Evolutionary conservation across 306 rosid genomes (phyloP).

Genomic region (Cicer yamashitae): DNA sequence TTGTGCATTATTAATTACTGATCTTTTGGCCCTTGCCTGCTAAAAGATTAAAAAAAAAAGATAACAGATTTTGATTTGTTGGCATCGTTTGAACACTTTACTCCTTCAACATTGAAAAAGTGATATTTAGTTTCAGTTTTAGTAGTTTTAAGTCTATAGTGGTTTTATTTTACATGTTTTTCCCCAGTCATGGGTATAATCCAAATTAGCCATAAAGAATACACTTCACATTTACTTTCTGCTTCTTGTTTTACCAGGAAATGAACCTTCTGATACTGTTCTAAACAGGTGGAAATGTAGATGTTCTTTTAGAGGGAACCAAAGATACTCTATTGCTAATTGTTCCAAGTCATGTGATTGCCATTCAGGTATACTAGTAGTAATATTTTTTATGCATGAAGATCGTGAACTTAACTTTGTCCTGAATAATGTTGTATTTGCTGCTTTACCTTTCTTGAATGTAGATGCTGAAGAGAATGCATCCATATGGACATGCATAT

Average conservation of each 20-base stretch:
- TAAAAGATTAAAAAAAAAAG: not conserved
- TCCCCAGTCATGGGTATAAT: constrained; percentile 12
- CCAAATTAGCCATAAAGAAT: constrained; percentile 4
- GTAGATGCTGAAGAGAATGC: constrained; percentile 61
- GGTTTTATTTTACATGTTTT: constrained; percentile 17
- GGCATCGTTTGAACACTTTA: not conserved
- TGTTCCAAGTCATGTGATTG: constrained; percentile 91
- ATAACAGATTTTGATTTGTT: not conserved
- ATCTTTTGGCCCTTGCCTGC: not conserved
- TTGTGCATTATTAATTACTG: not conserved
- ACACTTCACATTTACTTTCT: constrained; percentile 35
- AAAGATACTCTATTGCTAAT: constrained; percentile 59
- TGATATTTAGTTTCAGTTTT: not conserved
- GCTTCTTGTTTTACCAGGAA: constrained; percentile 53
- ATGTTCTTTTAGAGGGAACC: constrained; percentile 65
- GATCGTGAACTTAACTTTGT: constrained; percentile 11
- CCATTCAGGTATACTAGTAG: constrained; percentile 66
- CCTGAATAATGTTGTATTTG: constrained; percentile 21
- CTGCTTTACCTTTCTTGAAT: constrained; percentile 42
- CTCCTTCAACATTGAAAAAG: not conserved
- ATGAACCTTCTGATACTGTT: constrained; percentile 52
- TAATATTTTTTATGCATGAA: constrained; percentile 38
- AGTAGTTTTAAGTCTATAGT: constrained; percentile 29
- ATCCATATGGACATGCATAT: constrained; percentile 75
- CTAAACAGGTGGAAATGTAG: constrained; percentile 76